phyloP scores from a whole-genome alignment of 2,329 filamentous ascomycete genomes.

The Amauroascus verrucosus region DNA sequence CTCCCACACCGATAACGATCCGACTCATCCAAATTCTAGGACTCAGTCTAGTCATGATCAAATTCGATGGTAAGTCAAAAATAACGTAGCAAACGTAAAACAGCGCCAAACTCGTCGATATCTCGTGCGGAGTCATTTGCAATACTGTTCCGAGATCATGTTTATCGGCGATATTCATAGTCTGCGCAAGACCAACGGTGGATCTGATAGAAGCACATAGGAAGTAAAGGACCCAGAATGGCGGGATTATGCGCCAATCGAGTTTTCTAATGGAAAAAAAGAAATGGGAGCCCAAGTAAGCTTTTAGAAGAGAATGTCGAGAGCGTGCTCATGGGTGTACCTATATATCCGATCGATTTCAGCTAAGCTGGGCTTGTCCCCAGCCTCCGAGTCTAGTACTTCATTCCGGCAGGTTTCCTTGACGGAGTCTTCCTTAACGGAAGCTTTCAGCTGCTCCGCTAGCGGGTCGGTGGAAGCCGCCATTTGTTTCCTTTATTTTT shows the following conservation, averaged over 20 bases:
- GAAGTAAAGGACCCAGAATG: slow-evolving; percentile 87
- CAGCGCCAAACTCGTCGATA: slow-evolving; percentile 71
- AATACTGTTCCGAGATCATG: slow-evolving; percentile 70
- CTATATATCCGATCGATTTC: slow-evolving; percentile 33
- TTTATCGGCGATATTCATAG: slow-evolving; percentile 63
- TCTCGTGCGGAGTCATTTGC: slow-evolving; percentile 59
- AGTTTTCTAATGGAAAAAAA: slow-evolving; percentile 39
- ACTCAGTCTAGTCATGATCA: slow-evolving; percentile 75
- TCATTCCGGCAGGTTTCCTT: background rate
- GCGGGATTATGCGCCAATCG: slow-evolving; percentile 52
- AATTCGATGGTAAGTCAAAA: slow-evolving; percentile 79
- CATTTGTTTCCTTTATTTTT: background rate
- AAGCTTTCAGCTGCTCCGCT: background rate
- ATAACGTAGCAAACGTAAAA: slow-evolving; percentile 91
- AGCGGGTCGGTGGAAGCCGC: background rate
- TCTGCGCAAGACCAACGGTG: slow-evolving; percentile 88
- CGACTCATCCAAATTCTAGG: slow-evolving; percentile 86
- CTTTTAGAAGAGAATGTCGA: background rate
- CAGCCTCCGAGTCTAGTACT: background rate
- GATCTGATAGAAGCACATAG: slow-evolving; percentile 84
- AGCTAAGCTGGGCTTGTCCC: slow-evolving; percentile 23
- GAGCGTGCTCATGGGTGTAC: slow-evolving; percentile 16
- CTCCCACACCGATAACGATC: slow-evolving; percentile 76
- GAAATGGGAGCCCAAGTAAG: background rate
- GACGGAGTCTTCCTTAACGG: background rate